Conservation (phyloP, 257 asterid species). For the Fraxinus quadrangulata region DNA sequence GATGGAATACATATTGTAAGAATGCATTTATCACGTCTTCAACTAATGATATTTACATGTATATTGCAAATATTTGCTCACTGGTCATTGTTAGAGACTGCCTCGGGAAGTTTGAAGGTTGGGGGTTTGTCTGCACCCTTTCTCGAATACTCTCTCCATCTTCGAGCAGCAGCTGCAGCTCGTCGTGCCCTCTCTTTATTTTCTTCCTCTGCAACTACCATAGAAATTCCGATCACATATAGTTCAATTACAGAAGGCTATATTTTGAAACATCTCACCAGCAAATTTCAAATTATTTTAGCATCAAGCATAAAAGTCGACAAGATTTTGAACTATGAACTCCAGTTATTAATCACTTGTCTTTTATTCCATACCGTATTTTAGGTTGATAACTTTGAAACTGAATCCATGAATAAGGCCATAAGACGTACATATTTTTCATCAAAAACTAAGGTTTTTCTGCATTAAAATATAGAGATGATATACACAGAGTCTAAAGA, state of each 20-base stretch:
- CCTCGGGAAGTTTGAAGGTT: slow-evolving; percentile 83
- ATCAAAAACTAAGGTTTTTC: too few relatives aligned
- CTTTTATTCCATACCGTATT: too few relatives aligned
- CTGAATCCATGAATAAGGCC: too few relatives aligned
- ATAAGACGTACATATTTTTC: too few relatives aligned
- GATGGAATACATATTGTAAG: slow-evolving; percentile 1
- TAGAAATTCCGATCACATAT: background rate
- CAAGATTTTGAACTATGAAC: too few relatives aligned
- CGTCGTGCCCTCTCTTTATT: slow-evolving; percentile 68
- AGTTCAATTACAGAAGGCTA: background rate
- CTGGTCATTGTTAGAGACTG: slow-evolving; percentile 57
- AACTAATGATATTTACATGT: slow-evolving; percentile 3
- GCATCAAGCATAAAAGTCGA: background rate
- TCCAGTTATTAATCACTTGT: too few relatives aligned
- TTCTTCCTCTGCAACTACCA: slow-evolving; percentile 63
- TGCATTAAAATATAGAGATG: too few relatives aligned
- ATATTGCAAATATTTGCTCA: slow-evolving; percentile 20
- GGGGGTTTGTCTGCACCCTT: slow-evolving; percentile 83
- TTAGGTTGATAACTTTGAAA: too few relatives aligned
- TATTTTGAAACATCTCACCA: background rate
- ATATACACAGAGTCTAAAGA: background rate
- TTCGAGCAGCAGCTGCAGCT: slow-evolving; percentile 94
- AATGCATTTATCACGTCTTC: slow-evolving; percentile 19
- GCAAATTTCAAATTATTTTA: background rate
- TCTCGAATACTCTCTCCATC: slow-evolving; percentile 98